Evolutionary conservation across 2,329 filamentous ascomycete species (phyloP).

Genomic region (Penicillium sp.): DNA sequence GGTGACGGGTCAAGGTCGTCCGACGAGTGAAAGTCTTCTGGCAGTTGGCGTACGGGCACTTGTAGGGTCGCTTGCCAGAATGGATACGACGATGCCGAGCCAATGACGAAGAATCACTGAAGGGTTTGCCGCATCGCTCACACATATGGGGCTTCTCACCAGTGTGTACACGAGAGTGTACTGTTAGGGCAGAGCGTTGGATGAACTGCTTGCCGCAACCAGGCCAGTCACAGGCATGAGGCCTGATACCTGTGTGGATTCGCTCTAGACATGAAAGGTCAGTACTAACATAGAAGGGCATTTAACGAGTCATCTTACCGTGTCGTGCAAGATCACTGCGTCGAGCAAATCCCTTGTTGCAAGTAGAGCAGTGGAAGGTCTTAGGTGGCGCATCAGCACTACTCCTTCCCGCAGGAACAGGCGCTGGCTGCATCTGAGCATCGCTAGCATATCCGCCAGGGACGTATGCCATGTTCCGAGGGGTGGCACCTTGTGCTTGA

Average conservation of each 20-base stretch:
- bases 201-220: constrained; percentile 96
- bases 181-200: constrained; percentile 89
- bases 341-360: constrained; percentile 86
- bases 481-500: constrained; percentile 44
- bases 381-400: constrained; percentile 57
- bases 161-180: constrained; percentile 92
- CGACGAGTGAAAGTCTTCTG: constrained; percentile 97
- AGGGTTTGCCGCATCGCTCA: constrained; percentile 94
- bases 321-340: constrained; percentile 92
- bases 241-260: constrained; percentile 87
- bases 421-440: constrained; percentile 46
- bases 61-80: constrained; percentile 92
- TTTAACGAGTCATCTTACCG: constrained; percentile 59
- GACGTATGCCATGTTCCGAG: constrained; percentile 57
- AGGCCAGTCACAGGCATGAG: constrained; percentile 87
- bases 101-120: constrained; percentile 92
- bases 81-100: constrained; percentile 93
- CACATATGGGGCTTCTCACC: constrained; percentile 99
- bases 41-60: constrained; percentile 94
- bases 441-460: constrained; percentile 47
- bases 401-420: constrained; percentile 43
- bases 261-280: constrained; percentile 61
- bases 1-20: constrained; percentile 90
- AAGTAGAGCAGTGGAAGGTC: constrained; percentile 85
- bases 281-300: neutral